Conservation (phyloP, 2,329 filamentous ascomycete genomes). For the Sclerotinia subarctica region DNA sequence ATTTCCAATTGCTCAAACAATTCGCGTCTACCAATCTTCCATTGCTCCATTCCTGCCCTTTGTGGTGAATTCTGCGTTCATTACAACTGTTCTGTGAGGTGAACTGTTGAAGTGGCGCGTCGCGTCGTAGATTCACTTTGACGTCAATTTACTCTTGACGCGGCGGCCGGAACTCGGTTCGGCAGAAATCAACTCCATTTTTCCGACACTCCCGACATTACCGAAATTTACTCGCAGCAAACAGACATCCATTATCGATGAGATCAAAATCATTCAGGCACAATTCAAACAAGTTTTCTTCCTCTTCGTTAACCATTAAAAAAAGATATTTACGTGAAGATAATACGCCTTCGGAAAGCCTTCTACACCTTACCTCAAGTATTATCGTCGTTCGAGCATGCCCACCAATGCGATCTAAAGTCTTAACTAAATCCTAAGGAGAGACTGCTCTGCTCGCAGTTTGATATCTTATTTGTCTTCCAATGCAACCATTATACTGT, state of each 20-base stretch:
- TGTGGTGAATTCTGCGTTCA: background rate
- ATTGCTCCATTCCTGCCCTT: conserved; percentile 32
- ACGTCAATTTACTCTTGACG: background rate
- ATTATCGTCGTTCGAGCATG: no score
- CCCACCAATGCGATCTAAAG: no score
- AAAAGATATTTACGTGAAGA: no score
- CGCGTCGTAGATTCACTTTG: background rate
- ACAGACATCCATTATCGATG: background rate
- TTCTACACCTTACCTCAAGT: no score
- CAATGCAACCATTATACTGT: no score
- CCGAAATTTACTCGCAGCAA: background rate
- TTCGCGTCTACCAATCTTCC: conserved; percentile 30
- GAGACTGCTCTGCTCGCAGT: no score
- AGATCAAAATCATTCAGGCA: background rate
- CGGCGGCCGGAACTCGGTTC: background rate
- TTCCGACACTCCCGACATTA: background rate
- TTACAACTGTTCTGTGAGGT: background rate
- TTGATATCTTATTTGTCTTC: no score
- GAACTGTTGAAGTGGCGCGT: conserved; percentile 3
- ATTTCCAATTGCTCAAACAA: conserved; percentile 29
- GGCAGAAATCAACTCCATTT: background rate
- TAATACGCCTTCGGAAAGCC: no score
- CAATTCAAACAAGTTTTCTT: background rate
- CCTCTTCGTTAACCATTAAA: background rate
- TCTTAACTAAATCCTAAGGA: no score